Conservation (phyloP, 2,329 filamentous ascomycete genomes). For the Epichloe baconii region DNA sequence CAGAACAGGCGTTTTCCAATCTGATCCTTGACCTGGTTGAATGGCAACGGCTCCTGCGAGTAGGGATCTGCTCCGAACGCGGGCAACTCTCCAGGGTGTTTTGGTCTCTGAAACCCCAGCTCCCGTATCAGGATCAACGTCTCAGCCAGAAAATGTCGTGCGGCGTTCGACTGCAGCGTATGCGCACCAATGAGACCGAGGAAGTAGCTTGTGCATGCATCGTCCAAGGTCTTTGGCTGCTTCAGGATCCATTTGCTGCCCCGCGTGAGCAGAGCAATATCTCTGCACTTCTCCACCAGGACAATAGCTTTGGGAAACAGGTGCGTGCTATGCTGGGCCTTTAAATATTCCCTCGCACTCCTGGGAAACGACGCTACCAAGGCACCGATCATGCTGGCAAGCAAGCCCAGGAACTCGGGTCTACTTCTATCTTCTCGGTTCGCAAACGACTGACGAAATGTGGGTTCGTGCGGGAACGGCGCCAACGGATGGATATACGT, state of each 20-base stretch:
- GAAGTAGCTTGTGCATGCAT: constrained; percentile 64
- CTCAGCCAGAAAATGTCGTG: constrained; percentile 60
- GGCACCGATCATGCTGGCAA: constrained; percentile 61
- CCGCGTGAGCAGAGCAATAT: constrained; percentile 54
- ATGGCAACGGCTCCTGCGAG: constrained; percentile 29
- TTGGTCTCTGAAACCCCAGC: constrained; percentile 50
- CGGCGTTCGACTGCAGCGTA: constrained; percentile 53
- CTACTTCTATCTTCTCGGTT: constrained; percentile 53
- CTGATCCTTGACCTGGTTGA: constrained; percentile 61
- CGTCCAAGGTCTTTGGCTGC: constrained; percentile 35
- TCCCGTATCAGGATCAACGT: constrained; percentile 55
- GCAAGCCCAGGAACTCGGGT: constrained; percentile 53
- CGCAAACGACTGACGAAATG: constrained; percentile 56
- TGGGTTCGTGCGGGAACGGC: constrained; percentile 68
- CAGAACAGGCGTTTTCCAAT: constrained; percentile 73
- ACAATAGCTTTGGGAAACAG: constrained; percentile 56
- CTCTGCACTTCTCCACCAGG: constrained; percentile 58
- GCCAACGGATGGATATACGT: constrained; percentile 67
- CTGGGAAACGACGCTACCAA: constrained; percentile 68
- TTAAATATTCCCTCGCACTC: constrained; percentile 56
- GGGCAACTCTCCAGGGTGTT: constrained; percentile 24
- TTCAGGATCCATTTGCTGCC: constrained; percentile 39
- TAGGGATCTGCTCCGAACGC: constrained; percentile 27
- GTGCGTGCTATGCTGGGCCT: constrained; percentile 47
- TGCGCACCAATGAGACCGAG: constrained; percentile 54